Evolutionary conservation across 2,329 filamentous ascomycete genomes (phyloP), one percentile per base, ranked within the genome.

Genomic region (Colletotrichum cereale): DNA sequence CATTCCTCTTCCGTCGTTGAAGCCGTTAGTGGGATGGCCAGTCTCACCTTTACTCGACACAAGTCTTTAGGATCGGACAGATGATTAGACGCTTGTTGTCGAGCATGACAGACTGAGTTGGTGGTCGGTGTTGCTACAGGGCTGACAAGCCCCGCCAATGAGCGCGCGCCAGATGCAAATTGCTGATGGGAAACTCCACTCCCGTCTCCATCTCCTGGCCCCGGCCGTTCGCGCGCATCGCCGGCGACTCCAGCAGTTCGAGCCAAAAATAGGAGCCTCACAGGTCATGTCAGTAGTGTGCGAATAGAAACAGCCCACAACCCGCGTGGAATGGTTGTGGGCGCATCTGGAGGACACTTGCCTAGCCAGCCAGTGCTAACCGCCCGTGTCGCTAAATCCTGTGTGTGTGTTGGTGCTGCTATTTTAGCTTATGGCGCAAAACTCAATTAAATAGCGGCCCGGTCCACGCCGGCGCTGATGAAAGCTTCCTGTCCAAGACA

Each of bases 121-220:
- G 29, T 5, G 29, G 10, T n/a, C n/a, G n/a, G n/a, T n/a, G n/a
- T n/a, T 34, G 50, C 60, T n/a, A 57, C 57, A 71, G 67, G 67
- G 67, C 67, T 71, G 67, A 71, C 18, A 7, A 24, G 29, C 62
- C 48, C 47, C 58, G 29, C 67, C 67, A 71, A 71, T 71, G 26
- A 62, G n/a, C n/a, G 50, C 42, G 14, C 29, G 57, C 18, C 42
- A 47, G 57, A 62, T 62, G 34, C 56, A 38, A 58, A 71, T 71
- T 50, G 64, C 50, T 52, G 26, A 44, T 61, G 31, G n/a, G 14
- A 42, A 48, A 12, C 34, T 42, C 64, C 64, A 26, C 53, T 66
- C 12, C 11, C 16, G 47, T 47, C 47, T 18, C 61, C 61, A 12
- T 48, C 48, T 55, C n/a, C 16, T 47, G n/a, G 29, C 50, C 66